A percentile compares a stretch with the other conserved stretches of the same genome.
phyloP scores from a whole-genome alignment of 2,329 filamentous ascomycete species.

The Colletotrichum noveboracense region DNA sequence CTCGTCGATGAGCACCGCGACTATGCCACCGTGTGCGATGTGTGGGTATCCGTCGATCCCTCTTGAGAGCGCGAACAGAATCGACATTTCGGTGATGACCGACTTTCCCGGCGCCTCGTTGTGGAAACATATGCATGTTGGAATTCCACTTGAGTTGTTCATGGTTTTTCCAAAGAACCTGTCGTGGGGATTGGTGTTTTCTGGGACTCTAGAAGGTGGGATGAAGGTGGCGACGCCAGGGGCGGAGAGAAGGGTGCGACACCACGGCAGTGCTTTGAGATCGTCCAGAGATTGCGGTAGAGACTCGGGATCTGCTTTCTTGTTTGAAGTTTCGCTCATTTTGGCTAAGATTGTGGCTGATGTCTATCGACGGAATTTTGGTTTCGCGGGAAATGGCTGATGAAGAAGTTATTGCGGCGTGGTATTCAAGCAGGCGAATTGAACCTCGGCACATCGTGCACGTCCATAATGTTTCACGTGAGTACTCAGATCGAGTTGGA shows the following conservation, averaged over 20 bases:
- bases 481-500: background rate
- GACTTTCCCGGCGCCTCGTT: constrained; percentile 24
- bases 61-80: constrained; percentile 36
- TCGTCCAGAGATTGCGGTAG: constrained; percentile 18
- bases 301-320: background rate
- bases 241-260: constrained; percentile 31
- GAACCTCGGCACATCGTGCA: constrained; percentile 4
- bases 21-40: constrained; percentile 41
- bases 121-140: constrained; percentile 40
- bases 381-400: background rate
- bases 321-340: background rate
- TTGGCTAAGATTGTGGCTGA: background rate
- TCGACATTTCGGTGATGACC: constrained; percentile 30
- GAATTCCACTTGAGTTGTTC: constrained; percentile 29
- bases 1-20: constrained; percentile 41
- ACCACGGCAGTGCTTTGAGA: constrained; percentile 42
- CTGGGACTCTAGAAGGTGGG: constrained; percentile 36
- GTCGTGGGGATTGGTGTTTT: constrained; percentile 29
- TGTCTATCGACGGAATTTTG: background rate
- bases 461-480: constrained; percentile 4
- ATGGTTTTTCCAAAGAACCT: constrained; percentile 40
- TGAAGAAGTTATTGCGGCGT: background rate
- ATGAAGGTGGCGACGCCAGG: constrained; percentile 35
- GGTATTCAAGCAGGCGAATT: background rate
- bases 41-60: constrained; percentile 37